Base-by-base conservation (phyloP, 306 rosid genomes). In the Cicer cuneatum region DNA sequence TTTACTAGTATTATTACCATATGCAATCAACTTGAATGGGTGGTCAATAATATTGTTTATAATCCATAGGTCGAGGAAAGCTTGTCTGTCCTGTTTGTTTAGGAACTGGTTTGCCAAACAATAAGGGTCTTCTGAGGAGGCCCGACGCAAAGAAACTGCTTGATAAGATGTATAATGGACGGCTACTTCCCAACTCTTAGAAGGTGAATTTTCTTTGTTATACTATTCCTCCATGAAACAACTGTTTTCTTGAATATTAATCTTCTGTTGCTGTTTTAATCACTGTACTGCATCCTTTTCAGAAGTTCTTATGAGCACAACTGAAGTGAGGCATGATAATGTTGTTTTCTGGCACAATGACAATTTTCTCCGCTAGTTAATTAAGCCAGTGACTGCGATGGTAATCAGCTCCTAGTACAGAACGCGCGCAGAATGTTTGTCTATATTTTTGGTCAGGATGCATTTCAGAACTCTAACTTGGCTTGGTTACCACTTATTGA, bases 61-160 rank as follows among this genome's bases (percentile, higher is more conserved):
- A 18, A 53, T 73, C 75, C 38, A 15, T 87, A 93, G 98, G 97
- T 59, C 80, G 97, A 40, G 98, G 98, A 76, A 93, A 93, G 81
- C 97, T 93, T 15, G 97, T 93, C 13, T 93, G 98, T 21, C 98
- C 98, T 2, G 91, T 93, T 37, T 93, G 98, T 73, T 83, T 93
- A 75, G 98, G 98, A 63, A 93, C 98, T 29, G 97, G 98, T 75
- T 79, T 93, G 73, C 94, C 96, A 7, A 93, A 91, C 67, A 93
- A 91, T 79, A 93, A 91, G 86, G 96, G 97, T 69, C 94, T 93
- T 19, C 92, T 93, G 2, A 83, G 98, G 54, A 84, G 98, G 81
- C 98, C 97, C 0, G 98, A 88, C 0, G 98, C 98, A 0, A 65
- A 66, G 64, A 80, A 91, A 75, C 78, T 91, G 72, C 98, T 93